Conservation (phyloP, 2,329 filamentous ascomycete genomes). For the Pseudomassariella vexata region DNA sequence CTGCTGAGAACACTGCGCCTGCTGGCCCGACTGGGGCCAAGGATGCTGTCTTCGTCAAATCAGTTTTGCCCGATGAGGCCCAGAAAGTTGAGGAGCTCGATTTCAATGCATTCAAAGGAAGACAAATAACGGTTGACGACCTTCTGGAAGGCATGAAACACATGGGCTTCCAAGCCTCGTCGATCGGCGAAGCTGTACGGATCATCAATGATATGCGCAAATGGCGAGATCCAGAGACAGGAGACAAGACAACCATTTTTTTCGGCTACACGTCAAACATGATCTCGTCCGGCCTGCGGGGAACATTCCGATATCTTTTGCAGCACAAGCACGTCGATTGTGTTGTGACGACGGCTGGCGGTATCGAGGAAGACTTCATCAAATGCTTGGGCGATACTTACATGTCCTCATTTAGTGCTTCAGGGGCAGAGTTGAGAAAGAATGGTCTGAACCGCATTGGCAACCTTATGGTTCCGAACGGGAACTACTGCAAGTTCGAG, state of each 20-base stretch:
- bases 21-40: conserved; percentile 61
- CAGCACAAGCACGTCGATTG: conserved; percentile 88
- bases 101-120: conserved; percentile 73
- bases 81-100: conserved; percentile 85
- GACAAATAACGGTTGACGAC: conserved; percentile 78
- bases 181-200: conserved; percentile 70
- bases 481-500: conserved; percentile 95
- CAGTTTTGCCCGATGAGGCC: conserved; percentile 72
- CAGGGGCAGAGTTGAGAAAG: conserved; percentile 70
- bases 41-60: conserved; percentile 79
- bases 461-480: conserved; percentile 91
- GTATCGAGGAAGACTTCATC: conserved; percentile 96
- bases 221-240: conserved; percentile 76
- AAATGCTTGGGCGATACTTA: conserved; percentile 96
- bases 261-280: conserved; percentile 96
- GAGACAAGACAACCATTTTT: conserved; percentile 83
- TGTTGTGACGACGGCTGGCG: conserved; percentile 92
- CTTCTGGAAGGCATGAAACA: conserved; percentile 73
- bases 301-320: conserved; percentile 86
- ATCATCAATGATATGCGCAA: conserved; percentile 94
- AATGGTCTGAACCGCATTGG: conserved; percentile 94
- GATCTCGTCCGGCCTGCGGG: conserved; percentile 90
- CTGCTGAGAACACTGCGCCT: no score
- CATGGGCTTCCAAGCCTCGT: conserved; percentile 80
- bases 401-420: conserved; percentile 75